A percentile compares a stretch with the other conserved stretches of the same genome.
phyloP scores from a whole-genome alignment of 1,284 basidiomycete species.

The Veloboletus limbatus region DNA sequence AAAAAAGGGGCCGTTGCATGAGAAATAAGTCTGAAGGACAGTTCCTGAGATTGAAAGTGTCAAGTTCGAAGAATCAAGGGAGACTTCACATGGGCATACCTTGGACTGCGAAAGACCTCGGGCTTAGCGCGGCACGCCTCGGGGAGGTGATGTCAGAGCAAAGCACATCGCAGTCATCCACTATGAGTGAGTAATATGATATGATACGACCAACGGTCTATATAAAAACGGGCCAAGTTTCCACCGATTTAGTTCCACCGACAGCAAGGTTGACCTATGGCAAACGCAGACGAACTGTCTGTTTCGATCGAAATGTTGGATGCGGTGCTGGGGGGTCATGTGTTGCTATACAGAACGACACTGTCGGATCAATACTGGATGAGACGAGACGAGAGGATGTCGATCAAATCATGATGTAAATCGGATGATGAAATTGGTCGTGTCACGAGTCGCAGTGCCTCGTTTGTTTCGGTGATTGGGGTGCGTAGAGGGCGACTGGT shows the following conservation, averaged over 20 bases:
- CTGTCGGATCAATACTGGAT: slow-evolving; percentile 22
- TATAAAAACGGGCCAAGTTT: slow-evolving; percentile 8
- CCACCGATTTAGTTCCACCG: slow-evolving; percentile 10
- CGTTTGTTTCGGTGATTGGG: slow-evolving; percentile 18
- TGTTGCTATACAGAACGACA: slow-evolving; percentile 21
- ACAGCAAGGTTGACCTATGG: slow-evolving; percentile 1
- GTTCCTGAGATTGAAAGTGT: slow-evolving; percentile 9
- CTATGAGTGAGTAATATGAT: slow-evolving; percentile 10
- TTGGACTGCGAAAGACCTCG: slow-evolving; percentile 22
- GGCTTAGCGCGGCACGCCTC: slow-evolving; percentile 17
- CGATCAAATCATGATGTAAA: slow-evolving; percentile 28
- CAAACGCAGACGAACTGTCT: slow-evolving; percentile 3
- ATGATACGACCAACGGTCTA: slow-evolving; percentile 4
- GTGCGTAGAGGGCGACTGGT: slow-evolving; percentile 4
- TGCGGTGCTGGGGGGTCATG: slow-evolving; percentile 21
- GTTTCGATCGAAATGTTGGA: slow-evolving; percentile 5
- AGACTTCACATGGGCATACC: slow-evolving; percentile 18
- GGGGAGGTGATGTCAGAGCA: slow-evolving; percentile 19
- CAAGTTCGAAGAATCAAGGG: slow-evolving; percentile 5
- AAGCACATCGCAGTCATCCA: slow-evolving; percentile 17
- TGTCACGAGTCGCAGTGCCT: slow-evolving; percentile 26
- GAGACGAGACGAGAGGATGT: slow-evolving; percentile 14
- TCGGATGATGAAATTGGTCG: slow-evolving; percentile 23
- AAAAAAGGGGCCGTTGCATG: slow-evolving; percentile 24
- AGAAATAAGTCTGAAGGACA: slow-evolving; percentile 17